Conservation (phyloP, 768 basidiomycete species). For the Trametes gibbosa region DNA sequence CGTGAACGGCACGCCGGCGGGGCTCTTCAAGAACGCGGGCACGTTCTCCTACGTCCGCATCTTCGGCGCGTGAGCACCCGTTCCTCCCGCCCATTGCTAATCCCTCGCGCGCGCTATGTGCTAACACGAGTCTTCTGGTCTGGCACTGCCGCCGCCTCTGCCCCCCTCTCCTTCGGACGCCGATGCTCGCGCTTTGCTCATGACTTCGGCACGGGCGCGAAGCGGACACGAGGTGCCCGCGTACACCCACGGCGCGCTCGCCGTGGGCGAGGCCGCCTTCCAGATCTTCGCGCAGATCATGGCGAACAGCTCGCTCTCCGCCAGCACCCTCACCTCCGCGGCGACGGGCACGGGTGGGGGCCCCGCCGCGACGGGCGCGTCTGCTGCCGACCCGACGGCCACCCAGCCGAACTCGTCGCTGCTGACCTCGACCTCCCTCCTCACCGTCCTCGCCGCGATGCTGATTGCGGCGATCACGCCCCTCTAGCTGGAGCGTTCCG, state of each 20-base stretch:
- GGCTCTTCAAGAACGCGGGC: slow-evolving; percentile 58
- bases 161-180: no score
- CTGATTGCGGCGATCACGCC: not conserved
- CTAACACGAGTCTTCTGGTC: no score
- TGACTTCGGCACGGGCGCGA: not conserved
- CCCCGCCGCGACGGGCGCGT: not conserved
- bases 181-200: not conserved
- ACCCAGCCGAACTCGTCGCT: slow-evolving; percentile 6
- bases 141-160: not conserved
- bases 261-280: slow-evolving; percentile 26
- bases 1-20: slow-evolving; percentile 48
- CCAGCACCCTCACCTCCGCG: slow-evolving; percentile 15
- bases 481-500: not conserved
- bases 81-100: not conserved
- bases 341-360: not conserved
- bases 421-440: not conserved
- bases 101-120: not conserved
- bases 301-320: slow-evolving; percentile 24
- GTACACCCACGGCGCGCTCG: slow-evolving; percentile 25
- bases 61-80: slow-evolving; percentile 30
- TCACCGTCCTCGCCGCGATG: not conserved
- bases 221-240: slow-evolving; percentile 33
- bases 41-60: slow-evolving; percentile 55
- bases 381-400: not conserved
- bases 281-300: slow-evolving; percentile 35